These are phyloP conservation scores for Talaromyces verruculosus DNA, from an alignment of 2,329 filamentous ascomycete species.

Conservation along the genomic window DNA sequence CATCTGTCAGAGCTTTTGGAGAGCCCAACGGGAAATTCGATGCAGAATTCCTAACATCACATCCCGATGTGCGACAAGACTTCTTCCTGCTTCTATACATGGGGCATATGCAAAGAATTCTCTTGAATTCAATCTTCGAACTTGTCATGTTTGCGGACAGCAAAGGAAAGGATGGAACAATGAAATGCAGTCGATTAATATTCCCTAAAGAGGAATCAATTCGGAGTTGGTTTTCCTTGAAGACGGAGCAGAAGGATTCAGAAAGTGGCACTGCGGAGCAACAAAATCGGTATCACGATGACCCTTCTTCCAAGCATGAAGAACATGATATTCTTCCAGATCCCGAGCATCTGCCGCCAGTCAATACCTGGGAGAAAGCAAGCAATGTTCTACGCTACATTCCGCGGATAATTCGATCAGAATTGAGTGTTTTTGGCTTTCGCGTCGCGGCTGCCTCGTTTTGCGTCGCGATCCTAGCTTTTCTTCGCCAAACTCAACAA, in stretches of 20 bases:
- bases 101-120: constrained; percentile 1
- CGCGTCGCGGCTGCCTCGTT: constrained; percentile 71
- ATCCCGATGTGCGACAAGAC: neutral
- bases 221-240: constrained; percentile 14
- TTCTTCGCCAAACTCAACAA: constrained; percentile 59
- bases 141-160: neutral
- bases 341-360: constrained; percentile 70
- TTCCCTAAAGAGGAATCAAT: neutral
- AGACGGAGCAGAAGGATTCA: constrained; percentile 48
- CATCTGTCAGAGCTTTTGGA: neutral
- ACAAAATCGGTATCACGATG: constrained; percentile 28
- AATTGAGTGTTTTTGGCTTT: constrained; percentile 68
- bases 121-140: neutral
- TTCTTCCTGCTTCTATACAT: constrained; percentile 10
- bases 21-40: neutral
- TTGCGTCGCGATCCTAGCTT: constrained; percentile 67
- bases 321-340: constrained; percentile 54
- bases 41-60: neutral
- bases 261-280: neutral
- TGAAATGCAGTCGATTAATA: neutral
- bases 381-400: constrained; percentile 62
- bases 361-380: constrained; percentile 59
- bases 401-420: constrained; percentile 60
- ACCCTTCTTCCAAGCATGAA: constrained; percentile 56
- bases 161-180: constrained; percentile 12